These are phyloP conservation scores for Phyllosticta capitalensis DNA, from an alignment of 2,329 filamentous ascomycete species.

Conservation along the genomic window DNA sequence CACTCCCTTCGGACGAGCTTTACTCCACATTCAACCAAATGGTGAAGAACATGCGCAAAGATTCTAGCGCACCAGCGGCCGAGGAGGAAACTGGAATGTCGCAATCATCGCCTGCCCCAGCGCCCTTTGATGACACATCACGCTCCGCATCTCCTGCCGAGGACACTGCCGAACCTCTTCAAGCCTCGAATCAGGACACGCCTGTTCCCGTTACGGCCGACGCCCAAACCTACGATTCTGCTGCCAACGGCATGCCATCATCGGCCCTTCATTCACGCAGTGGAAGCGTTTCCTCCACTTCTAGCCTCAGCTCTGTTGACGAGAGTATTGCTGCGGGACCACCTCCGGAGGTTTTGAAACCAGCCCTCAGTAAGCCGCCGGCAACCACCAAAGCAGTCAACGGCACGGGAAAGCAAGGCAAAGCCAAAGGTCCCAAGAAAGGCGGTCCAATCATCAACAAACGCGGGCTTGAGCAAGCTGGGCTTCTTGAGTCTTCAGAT, in stretches of 20 bases:
- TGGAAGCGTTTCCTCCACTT: constrained; percentile 5
- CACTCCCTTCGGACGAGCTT: constrained; percentile 24
- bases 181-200: constrained; percentile 1
- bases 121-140: neutral
- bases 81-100: constrained; percentile 14
- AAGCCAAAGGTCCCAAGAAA: constrained; percentile 6
- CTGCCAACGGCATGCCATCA: constrained; percentile 4
- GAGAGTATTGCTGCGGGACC: constrained; percentile 7
- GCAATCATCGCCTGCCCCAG: constrained; percentile 23
- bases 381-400: neutral
- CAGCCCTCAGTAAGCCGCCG: neutral
- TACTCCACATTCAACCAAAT: constrained; percentile 32
- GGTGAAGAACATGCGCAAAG: constrained; percentile 24
- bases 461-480: constrained; percentile 4
- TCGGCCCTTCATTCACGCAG: constrained; percentile 4
- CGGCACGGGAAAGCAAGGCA: neutral
- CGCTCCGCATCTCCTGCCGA: neutral
- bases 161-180: neutral
- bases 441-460: neutral
- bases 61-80: neutral
- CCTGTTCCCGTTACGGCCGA: neutral
- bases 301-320: constrained; percentile 8
- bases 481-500: constrained; percentile 5
- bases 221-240: neutral
- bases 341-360: constrained; percentile 3